Conservation (phyloP, 2,329 filamentous ascomycete species). For the Fusarium protoensiforme region DNA sequence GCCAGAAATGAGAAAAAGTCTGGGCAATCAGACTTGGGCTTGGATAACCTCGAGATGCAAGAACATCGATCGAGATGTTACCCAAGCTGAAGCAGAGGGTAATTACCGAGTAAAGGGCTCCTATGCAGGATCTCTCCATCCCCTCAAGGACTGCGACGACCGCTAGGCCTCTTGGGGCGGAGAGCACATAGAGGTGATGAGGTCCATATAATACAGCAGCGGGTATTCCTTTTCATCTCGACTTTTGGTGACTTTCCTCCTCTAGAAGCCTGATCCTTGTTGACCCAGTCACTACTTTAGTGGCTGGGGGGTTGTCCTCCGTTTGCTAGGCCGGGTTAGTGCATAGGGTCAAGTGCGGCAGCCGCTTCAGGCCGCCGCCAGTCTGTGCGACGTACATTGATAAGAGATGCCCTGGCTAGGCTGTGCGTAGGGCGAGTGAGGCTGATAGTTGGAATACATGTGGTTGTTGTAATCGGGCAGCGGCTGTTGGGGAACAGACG, state of each 20-base stretch:
- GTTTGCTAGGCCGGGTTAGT: slow-evolving; percentile 45
- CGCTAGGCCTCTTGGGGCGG: neutral
- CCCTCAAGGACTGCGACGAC: slow-evolving; percentile 1
- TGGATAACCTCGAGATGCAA: neutral
- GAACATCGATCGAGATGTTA: neutral
- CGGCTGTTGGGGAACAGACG: slow-evolving; percentile 61
- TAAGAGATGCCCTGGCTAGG: slow-evolving; percentile 69
- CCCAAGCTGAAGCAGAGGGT: slow-evolving; percentile 23
- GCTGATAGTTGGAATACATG: slow-evolving; percentile 68
- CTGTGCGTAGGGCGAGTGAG: slow-evolving; percentile 68
- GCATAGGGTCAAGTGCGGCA: neutral
- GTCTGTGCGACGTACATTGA: slow-evolving; percentile 59
- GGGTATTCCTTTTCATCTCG: slow-evolving; percentile 42
- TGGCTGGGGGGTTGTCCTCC: slow-evolving; percentile 50
- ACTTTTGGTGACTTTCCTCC: slow-evolving; percentile 44
- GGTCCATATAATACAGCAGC: slow-evolving; percentile 42
- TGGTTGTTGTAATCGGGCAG: slow-evolving; percentile 68
- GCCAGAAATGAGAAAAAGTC: slow-evolving; percentile 31
- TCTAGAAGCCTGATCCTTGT: slow-evolving; percentile 37
- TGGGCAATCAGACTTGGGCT: slow-evolving; percentile 10
- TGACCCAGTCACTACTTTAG: slow-evolving; percentile 32
- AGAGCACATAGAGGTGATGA: slow-evolving; percentile 13
- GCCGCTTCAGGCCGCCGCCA: slow-evolving; percentile 12
- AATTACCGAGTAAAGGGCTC: slow-evolving; percentile 22
- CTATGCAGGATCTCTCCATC: neutral